These are phyloP conservation scores for Yamadazyma aaseri DNA, from an alignment of 1,139 yeast species.

Conservation along the genomic window DNA sequence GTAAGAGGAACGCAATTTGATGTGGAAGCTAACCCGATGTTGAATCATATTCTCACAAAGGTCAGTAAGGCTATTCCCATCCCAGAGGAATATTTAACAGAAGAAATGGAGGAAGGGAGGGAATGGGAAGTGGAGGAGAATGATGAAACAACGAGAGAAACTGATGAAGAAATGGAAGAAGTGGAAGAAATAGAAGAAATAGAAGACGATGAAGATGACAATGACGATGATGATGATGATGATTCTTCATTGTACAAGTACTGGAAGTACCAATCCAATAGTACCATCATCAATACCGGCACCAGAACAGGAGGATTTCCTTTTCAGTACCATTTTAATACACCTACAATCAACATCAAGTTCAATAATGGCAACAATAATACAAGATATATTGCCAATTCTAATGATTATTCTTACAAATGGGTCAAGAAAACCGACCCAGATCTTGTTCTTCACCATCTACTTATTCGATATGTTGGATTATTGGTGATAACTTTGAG, in stretches of 20 bases:
- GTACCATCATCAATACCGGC: constrained; percentile 29
- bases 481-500: constrained; percentile 35
- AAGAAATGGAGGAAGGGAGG: constrained; percentile 14
- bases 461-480: constrained; percentile 40
- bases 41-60: constrained; percentile 31
- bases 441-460: constrained; percentile 33
- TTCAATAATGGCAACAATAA: constrained; percentile 33
- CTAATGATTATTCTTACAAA: constrained; percentile 34
- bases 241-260: constrained; percentile 33
- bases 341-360: constrained; percentile 36
- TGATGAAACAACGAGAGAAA: no score
- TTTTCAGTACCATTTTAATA: constrained; percentile 33
- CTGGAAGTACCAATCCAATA: constrained; percentile 38
- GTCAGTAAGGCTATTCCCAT: constrained; percentile 37
- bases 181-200: constrained; percentile 8
- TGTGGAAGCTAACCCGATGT: constrained; percentile 39
- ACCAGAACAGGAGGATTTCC: constrained; percentile 28
- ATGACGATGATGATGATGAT: constrained; percentile 22
- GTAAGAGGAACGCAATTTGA: constrained; percentile 38
- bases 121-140: no score
- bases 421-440: constrained; percentile 36
- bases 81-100: constrained; percentile 22
- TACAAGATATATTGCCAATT: constrained; percentile 33
- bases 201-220: constrained; percentile 15
- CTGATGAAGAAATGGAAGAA: no score